Percentiles rank a stretch among this genome's conserved stretches.
Evolutionary conservation across 2,329 filamentous ascomycete genomes (phyloP).

Genomic region (Fusarium sp.): DNA sequence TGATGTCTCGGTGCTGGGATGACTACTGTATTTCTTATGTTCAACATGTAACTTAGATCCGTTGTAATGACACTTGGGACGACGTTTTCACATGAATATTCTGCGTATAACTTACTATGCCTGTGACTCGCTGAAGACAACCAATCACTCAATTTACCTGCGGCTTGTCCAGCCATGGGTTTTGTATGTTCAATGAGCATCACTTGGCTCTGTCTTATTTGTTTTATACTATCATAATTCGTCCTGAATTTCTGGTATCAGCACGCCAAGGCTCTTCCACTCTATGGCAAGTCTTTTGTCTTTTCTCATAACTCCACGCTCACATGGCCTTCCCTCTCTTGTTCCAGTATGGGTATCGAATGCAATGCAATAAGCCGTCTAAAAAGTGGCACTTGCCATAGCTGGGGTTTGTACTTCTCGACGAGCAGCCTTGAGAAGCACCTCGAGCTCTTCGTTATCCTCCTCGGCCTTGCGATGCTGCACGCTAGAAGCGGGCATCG

Average conservation of each 20-base stretch:
- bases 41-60: slow-evolving; percentile 27
- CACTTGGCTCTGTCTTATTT: not conserved
- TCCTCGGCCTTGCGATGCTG: not conserved
- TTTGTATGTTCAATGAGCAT: not conserved
- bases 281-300: not conserved
- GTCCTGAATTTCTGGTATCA: not conserved
- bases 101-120: not conserved
- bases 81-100: slow-evolving; percentile 6
- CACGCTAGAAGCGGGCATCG: not conserved
- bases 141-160: not conserved
- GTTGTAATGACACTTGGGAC: slow-evolving; percentile 38
- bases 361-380: not conserved
- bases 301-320: not conserved
- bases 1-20: slow-evolving; percentile 11
- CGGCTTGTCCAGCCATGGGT: too few species aligned
- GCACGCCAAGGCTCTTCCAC: not conserved
- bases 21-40: slow-evolving; percentile 19
- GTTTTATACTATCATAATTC: not conserved
- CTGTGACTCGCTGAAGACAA: not conserved
- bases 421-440: slow-evolving; percentile 2
- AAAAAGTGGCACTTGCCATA: not conserved
- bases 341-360: not conserved
- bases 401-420: not conserved
- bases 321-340: not conserved
- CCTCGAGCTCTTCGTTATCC: not conserved